Evolutionary conservation across 805 yeast species (phyloP), one percentile per base, ranked within the genome.

Genomic region (Lachancea quebecensis): DNA sequence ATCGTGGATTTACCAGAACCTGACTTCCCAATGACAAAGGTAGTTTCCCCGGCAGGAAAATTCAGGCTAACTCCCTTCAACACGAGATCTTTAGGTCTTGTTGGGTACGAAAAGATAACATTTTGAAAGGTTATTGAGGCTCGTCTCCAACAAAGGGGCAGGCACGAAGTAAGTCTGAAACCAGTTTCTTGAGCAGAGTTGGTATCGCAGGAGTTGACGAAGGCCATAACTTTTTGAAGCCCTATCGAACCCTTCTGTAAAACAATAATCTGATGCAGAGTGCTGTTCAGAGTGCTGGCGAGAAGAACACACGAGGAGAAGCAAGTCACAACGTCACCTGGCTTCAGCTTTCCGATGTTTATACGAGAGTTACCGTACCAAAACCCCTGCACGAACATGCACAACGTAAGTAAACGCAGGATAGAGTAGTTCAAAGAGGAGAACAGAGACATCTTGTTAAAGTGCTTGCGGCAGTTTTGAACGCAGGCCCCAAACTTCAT

Each of bases 1-100:
- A 93, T 49, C 0, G 98, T 84, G 0, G 98, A 91, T 61, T 93
- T 93, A 0, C 99, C 99, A 0, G 90, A 81, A 0, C 99, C 99
- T 0, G 97, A 89, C 49, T 74, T 72, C 1, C 99, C 99, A 35
- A 93, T 76, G 3, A 93, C 64, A 54, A 78, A 91, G 1, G 82
- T 78, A 6, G 76, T 57, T 29, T 65, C 52, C 1, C 75, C 71
- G 0, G 75, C 61, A 1, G 68, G 62, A 31, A 89, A 66, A 1
- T 53, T 52, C 21, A 84, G 46, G n/a, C 62, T 56, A 1, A 83
- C 67, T 39, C 73, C 54, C 0, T 72, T 62, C 12, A 93, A 58
- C 0, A 78, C 78, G 1, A 65, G 63, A 1, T 63, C 61, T 1
- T 67, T 67, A 0, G 71, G 69, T 51, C 91, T 71, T 0, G 79